Conservation (phyloP, 768 basidiomycete species). For the Kwoniella europaea region DNA sequence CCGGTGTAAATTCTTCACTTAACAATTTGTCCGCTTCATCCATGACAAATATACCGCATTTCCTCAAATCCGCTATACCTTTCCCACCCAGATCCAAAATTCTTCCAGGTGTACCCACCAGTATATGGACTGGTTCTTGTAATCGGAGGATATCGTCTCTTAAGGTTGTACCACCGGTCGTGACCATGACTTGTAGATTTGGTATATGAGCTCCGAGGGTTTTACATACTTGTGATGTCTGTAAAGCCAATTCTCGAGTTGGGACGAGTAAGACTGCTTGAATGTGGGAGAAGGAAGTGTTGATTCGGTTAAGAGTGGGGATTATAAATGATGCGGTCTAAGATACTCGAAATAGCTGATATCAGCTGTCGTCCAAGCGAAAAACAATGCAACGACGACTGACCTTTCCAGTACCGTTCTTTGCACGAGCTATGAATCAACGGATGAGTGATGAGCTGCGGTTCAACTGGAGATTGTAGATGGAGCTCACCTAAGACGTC, state of each 20-base stretch:
- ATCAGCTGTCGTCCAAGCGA: conserved; percentile 15
- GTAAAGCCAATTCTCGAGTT: conserved; percentile 96
- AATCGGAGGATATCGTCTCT: conserved; percentile 97
- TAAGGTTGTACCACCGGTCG: conserved; percentile 95
- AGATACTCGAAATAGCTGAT: conserved; percentile 46
- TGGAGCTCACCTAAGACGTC: conserved; percentile 65
- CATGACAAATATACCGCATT: conserved; percentile 97
- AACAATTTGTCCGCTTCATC: conserved; percentile 99
- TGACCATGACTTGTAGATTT: conserved; percentile 95
- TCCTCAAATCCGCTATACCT: conserved; percentile 87
- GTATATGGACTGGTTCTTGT: conserved; percentile 86
- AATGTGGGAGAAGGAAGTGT: conserved; percentile 80
- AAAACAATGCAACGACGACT: neutral
- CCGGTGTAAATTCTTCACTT: conserved; percentile 95
- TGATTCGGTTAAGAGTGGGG: conserved; percentile 90
- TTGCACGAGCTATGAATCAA: conserved; percentile 43
- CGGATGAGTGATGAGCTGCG: neutral
- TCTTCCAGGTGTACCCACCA: conserved; percentile 95
- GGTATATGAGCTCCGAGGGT: conserved; percentile 90
- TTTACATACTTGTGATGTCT: conserved; percentile 99
- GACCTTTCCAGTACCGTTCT: conserved; percentile 71
- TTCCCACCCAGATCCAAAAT: conserved; percentile 94
- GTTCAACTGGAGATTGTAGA: neutral
- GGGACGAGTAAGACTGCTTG: conserved; percentile 96
- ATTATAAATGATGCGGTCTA: conserved; percentile 98